Percentiles rank a stretch among this genome's conserved stretches.
phyloP scores from a whole-genome alignment of 257 asterid genomes.

The Solanum chmielewskii region DNA sequence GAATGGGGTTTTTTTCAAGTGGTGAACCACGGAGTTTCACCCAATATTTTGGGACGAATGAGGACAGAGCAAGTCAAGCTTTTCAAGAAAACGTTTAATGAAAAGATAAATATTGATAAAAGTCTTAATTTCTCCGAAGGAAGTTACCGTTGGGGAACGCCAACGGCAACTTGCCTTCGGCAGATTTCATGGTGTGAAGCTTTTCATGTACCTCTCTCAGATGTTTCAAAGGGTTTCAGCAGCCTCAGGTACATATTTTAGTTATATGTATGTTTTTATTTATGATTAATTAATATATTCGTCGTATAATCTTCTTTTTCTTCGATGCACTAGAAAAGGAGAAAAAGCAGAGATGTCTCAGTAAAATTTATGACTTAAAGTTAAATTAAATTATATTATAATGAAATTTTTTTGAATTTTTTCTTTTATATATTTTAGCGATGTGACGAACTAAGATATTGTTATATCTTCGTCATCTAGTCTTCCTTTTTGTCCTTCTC shows the following conservation, averaged over 20 bases:
- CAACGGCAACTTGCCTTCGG: constrained; percentile 42
- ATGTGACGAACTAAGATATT: no score
- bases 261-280: not conserved
- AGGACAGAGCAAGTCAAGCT: constrained; percentile 51
- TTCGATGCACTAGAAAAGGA: not conserved
- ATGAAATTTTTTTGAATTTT: rapidly evolving
- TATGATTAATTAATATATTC: not conserved
- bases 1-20: constrained; percentile 96
- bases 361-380: not conserved
- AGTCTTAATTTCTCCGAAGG: constrained; percentile 42
- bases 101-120: constrained; percentile 25
- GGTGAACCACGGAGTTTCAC: constrained; percentile 61
- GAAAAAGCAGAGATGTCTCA: no score
- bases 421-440: no score
- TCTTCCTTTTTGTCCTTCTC: not conserved
- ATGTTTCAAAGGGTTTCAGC: constrained; percentile 19
- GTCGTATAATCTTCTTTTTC: not conserved
- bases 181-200: constrained; percentile 90
- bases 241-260: constrained; percentile 41
- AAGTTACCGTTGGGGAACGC: constrained; percentile 81
- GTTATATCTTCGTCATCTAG: not conserved
- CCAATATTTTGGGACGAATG: constrained; percentile 38
- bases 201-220: constrained; percentile 53
- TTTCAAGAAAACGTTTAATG: constrained; percentile 44
- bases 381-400: not conserved